Evolutionary conservation across 2,329 filamentous ascomycete species (phyloP), one percentile per base, ranked within the genome.

Genomic region (Simplicillium sp.): DNA sequence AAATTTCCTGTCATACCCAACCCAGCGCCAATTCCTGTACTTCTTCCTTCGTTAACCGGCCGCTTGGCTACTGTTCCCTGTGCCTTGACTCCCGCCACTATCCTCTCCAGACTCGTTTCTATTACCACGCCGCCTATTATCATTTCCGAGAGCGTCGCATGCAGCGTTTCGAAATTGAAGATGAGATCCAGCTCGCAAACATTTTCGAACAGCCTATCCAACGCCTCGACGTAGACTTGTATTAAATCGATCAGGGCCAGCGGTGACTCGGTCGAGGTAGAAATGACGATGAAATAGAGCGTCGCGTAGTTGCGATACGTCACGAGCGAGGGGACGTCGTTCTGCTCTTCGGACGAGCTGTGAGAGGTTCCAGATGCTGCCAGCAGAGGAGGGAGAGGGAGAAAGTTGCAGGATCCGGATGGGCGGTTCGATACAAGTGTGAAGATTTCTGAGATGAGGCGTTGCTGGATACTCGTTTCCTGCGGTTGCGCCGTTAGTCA

Each of bases 301-400:
- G 92, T 98, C 9, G 92, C 92, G 59, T 97, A 98, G 72, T 95
- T 87, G 44, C 92, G 87, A 72, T 98, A 98, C 8, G 92, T 97
- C 36, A 98, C 88, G 45, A 97, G 84, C 6, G 88, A 92, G 9
- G 92, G 92, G 11, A 88, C 84, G 64, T 97, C 92, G 58, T 87
- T 89, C 64, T 84, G 77, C 42, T 79, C 82, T 32, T 81, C 76
- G 52, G 76, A 77, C 54, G 64, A 83, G 62, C 59, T 84, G 57
- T 54, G 78, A 17, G 83, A 64, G 55, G 85, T 68, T 64, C 80
- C 62, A 34, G 82, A 75, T 31, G 70, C 68, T 38, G 78, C 71
- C 43, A 82, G 78, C 40, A 83, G 68, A 12, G 80, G 80, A 3
- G 80, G 80, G 1, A 84, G 70, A 25, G 92, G 92, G 5, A 98